phyloP scores from a whole-genome alignment of 208 protist species.

The Trichomonas vaginalis region DNA sequence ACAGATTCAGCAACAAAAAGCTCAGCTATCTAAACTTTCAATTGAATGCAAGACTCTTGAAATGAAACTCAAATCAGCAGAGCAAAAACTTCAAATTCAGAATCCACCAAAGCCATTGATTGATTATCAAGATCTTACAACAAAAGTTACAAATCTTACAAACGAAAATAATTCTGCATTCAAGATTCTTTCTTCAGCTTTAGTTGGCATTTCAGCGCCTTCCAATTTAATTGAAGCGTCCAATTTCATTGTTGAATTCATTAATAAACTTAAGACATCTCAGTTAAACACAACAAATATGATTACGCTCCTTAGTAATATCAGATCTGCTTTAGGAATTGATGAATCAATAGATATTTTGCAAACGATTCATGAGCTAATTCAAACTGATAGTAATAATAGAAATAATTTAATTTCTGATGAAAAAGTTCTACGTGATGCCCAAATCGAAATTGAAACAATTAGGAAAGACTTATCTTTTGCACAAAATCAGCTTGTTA shows the following conservation, averaged over 20 bases:
- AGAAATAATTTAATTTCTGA: not conserved
- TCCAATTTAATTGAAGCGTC: not conserved
- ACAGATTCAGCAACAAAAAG: not conserved
- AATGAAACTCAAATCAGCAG: not conserved
- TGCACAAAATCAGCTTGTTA: not conserved
- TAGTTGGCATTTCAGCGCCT: not conserved
- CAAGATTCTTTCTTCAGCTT: not conserved
- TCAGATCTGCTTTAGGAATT: not conserved
- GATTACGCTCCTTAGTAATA: not conserved
- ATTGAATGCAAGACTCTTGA: not conserved
- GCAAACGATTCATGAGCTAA: not conserved
- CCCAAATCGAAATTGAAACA: not conserved
- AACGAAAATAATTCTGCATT: not conserved
- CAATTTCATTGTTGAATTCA: not conserved
- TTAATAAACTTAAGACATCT: not conserved
- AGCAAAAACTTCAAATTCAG: not conserved
- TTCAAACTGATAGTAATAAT: not conserved
- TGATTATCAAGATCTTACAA: not conserved
- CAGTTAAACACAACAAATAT: not conserved
- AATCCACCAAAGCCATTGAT: not conserved
- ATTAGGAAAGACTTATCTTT: not conserved
- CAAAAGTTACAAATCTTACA: not conserved
- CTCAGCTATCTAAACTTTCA: not conserved
- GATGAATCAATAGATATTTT: not conserved
- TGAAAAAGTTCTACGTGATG: not conserved